A percentile compares a stretch with the other conserved stretches of the same genome.
Conservation (phyloP, 371 early-diverging fungal genomes). For the Actinomucor elegans region DNA sequence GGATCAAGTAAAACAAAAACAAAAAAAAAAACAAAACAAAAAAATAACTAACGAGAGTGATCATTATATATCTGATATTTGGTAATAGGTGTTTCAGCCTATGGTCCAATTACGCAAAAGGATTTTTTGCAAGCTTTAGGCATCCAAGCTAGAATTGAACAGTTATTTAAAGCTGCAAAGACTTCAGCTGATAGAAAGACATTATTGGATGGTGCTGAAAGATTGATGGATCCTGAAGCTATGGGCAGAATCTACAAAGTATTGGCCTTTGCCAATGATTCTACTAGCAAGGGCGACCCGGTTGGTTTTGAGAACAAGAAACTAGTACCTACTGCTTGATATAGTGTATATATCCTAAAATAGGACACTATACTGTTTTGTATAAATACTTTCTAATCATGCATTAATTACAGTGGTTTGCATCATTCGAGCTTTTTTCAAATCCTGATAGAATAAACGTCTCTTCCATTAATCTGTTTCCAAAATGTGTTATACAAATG, state of each 20-base stretch:
- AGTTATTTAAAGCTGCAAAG: constrained; percentile 65
- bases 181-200: constrained; percentile 51
- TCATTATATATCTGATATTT: neutral
- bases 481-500: no score
- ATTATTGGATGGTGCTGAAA: constrained; percentile 69
- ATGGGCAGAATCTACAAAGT: constrained; percentile 86
- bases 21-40: neutral
- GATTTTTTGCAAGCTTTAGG: constrained; percentile 83
- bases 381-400: no score
- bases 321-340: neutral
- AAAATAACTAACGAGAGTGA: no score
- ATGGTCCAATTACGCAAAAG: constrained; percentile 86
- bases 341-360: no score
- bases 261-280: constrained; percentile 62
- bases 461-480: no score
- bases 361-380: no score
- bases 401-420: no score
- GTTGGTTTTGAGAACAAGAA: constrained; percentile 15
- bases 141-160: constrained; percentile 74
- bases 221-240: constrained; percentile 69
- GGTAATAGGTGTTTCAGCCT: constrained; percentile 26
- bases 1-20: constrained; percentile 40
- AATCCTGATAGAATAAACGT: no score
- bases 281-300: neutral
- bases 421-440: no score